Evolutionary conservation across 2,329 filamentous ascomycete species (phyloP), one percentile per base, ranked within the genome.

Genomic region (Fusarium musae): DNA sequence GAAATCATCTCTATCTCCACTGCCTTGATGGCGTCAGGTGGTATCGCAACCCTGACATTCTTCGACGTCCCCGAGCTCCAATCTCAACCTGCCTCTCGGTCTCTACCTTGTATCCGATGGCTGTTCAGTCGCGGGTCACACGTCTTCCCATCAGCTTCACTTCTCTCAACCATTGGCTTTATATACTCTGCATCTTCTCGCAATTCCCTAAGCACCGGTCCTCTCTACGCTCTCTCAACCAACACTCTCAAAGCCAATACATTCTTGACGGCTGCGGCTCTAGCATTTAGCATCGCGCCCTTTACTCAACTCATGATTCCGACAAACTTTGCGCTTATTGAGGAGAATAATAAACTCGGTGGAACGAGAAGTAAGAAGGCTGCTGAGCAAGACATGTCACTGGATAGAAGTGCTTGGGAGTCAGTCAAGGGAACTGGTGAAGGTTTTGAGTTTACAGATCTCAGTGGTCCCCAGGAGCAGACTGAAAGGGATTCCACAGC

Each of bases 11-110:
- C 63, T 1, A 56, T 63, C 19, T 15, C 65, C 1, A 68, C 56
- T 13, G 42, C 65, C 4, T n/a, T 68, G 9, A 2, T 68, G 13
- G 65, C 63, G 13, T 68, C 65, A 21, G 65, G 65, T 2, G 63
- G 65, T 0, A 68, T 68, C 16, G 42, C 49, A 7, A 50, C 63
- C 2, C 4, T 68, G 1, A 68, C 65, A 13, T 63, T 68, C 16
- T 68, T 68, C 9, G 65, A 68, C 16, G 12, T 68, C 1, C 65
- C 63, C 2, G 63, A 68, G 21, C 63, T 68, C 21, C 65, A 68
- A 32, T 54, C 63, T 4, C 65, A 68, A 3, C 63, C 63, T 5
- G 65, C 65, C 0, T 68, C 63, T 6, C 47, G 56, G 0, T 68
- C 65, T 2, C 26, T 68, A 3, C 56, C 65, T 0, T 28, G 56